These are phyloP conservation scores for Coemansia sp. DNA, from an alignment of 192 early-diverging fungal species.

Conservation along the genomic window DNA sequence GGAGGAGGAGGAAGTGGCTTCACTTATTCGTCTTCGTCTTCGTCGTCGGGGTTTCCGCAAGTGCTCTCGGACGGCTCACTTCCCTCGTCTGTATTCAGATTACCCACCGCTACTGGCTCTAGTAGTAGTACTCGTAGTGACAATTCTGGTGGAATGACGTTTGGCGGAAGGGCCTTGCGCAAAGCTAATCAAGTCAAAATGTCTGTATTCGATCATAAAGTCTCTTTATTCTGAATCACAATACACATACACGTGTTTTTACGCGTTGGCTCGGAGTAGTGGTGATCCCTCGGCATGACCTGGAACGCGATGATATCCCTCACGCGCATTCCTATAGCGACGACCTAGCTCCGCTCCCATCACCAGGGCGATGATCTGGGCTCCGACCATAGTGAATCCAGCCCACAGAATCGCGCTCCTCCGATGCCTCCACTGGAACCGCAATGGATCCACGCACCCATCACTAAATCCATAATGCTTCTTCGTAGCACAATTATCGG, in stretches of 20 bases:
- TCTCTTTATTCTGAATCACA: conserved; percentile 13
- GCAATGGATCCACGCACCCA: conserved; percentile 29
- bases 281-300: conserved; percentile 30
- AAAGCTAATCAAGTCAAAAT: conserved; percentile 32
- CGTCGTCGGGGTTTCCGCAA: conserved; percentile 28
- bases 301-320: conserved; percentile 37
- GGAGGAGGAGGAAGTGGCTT: background rate
- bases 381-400: conserved; percentile 31
- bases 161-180: conserved; percentile 39
- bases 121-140: too few relatives aligned
- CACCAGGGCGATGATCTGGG: conserved; percentile 37
- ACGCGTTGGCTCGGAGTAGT: conserved; percentile 17
- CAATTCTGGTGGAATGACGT: conserved; percentile 43
- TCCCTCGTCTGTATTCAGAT: conserved; percentile 42
- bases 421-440: conserved; percentile 27
- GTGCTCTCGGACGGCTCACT: conserved; percentile 14
- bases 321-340: conserved; percentile 29
- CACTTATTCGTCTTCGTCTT: conserved; percentile 6
- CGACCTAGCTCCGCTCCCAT: conserved; percentile 47
- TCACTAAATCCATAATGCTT: conserved; percentile 37
- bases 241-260: too few relatives aligned
- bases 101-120: conserved; percentile 29
- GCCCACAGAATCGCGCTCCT: conserved; percentile 17
- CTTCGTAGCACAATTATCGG: conserved; percentile 38
- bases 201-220: conserved; percentile 39